Evolutionary conservation across 116 monocot species (phyloP).

Genomic region (Trichopus zeylanicus): DNA sequence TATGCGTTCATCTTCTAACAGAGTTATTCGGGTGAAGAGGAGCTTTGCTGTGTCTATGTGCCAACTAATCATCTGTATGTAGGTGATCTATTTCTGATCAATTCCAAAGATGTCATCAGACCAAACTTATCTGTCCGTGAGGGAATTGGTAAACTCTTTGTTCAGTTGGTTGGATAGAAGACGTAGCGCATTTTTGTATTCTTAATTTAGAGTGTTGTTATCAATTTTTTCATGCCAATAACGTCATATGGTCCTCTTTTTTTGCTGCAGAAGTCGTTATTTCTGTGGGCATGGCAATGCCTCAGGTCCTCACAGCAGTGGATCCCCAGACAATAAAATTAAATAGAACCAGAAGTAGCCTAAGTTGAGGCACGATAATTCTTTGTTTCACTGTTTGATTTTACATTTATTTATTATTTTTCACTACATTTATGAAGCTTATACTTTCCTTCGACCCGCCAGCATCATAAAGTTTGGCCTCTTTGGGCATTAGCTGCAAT

Average conservation of each 20-base stretch:
- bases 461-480: too few species aligned
- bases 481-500: too few species aligned
- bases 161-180: background rate
- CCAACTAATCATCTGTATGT: conserved; percentile 57
- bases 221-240: background rate
- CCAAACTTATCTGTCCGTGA: conserved; percentile 53
- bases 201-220: background rate
- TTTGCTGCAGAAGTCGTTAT: conserved; percentile 16
- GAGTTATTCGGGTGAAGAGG: conserved; percentile 41
- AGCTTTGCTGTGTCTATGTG: conserved; percentile 45
- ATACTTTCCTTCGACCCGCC: too few species aligned
- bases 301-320: conserved; percentile 27
- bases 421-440: too few species aligned
- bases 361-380: background rate
- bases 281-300: conserved; percentile 41
- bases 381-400: too few species aligned
- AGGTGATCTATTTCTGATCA: conserved; percentile 44
- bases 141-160: conserved; percentile 33
- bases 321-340: conserved; percentile 8
- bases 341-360: background rate
- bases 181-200: background rate
- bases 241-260: background rate
- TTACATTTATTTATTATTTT: background rate
- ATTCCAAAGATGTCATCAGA: conserved; percentile 38
- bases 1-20: conserved; percentile 6